Conservation (phyloP, 768 basidiomycete species). For the Psilocybe subaeruginosa region DNA sequence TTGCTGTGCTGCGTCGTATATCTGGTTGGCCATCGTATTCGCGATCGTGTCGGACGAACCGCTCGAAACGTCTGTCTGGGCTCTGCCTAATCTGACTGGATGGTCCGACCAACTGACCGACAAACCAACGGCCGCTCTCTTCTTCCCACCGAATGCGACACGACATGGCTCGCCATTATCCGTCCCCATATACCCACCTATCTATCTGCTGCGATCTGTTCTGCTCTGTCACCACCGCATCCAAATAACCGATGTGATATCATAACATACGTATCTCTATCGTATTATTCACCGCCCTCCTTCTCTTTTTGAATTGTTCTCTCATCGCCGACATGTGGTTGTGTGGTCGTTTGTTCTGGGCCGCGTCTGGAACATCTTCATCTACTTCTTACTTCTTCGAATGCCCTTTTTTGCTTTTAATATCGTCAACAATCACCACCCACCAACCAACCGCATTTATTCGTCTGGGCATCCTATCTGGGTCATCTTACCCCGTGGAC, state of each 20-base stretch:
- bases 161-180: not conserved
- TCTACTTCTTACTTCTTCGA: not conserved
- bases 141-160: not conserved
- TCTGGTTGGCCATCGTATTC: not conserved
- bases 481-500: not conserved
- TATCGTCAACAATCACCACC: not conserved
- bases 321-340: not conserved
- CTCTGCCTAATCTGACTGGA: not conserved
- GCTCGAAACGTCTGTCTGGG: not conserved
- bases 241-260: not conserved
- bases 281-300: not conserved
- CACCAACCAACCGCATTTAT: not conserved
- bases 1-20: not conserved
- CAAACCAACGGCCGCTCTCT: not conserved
- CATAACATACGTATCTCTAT: not conserved
- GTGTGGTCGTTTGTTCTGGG: not conserved
- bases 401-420: not conserved
- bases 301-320: not conserved
- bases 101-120: not conserved
- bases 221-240: not conserved
- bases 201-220: not conserved
- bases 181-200: not conserved
- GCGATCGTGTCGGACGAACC: conserved; percentile 4
- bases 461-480: not conserved
- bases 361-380: not conserved